Conservation (phyloP, 371 early-diverging fungal species). For the Syncephalis plumigaleata region DNA sequence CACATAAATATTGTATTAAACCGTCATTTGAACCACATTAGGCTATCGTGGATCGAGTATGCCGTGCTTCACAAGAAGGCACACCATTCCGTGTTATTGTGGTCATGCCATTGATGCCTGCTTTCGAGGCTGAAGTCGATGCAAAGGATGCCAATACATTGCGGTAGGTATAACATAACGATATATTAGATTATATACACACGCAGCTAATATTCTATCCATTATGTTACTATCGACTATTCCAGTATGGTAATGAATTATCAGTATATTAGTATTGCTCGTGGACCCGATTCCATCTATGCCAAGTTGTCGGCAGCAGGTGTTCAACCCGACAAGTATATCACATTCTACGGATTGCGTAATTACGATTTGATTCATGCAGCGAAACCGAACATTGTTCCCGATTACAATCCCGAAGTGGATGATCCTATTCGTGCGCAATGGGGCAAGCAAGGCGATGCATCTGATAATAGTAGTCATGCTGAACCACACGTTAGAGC, state of each 20-base stretch:
- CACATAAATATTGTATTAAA: constrained; percentile 25
- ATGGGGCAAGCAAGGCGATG: background rate
- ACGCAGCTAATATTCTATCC: too few species aligned
- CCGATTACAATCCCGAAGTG: constrained; percentile 7
- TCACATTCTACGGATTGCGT: constrained; percentile 51
- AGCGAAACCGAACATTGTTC: constrained; percentile 6
- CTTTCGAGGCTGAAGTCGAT: constrained; percentile 69
- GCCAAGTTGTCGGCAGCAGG: constrained; percentile 27
- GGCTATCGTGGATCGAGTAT: constrained; percentile 64
- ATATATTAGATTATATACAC: too few species aligned
- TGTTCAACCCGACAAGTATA: constrained; percentile 40
- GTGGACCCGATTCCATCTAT: constrained; percentile 42
- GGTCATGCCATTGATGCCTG: constrained; percentile 84
- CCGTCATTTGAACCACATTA: constrained; percentile 20
- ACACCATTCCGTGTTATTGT: constrained; percentile 74
- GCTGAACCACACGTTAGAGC: background rate
- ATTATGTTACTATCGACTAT: too few species aligned
- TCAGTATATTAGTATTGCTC: constrained; percentile 55
- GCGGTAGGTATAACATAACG: background rate
- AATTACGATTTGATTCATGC: constrained; percentile 34
- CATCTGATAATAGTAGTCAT: background rate
- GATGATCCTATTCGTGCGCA: background rate
- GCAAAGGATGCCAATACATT: constrained; percentile 45
- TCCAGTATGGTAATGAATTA: constrained; percentile 47
- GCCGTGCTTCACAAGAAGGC: constrained; percentile 45